Conservation (phyloP, 129 eudicot species). For the Artemisia tridentata region DNA sequence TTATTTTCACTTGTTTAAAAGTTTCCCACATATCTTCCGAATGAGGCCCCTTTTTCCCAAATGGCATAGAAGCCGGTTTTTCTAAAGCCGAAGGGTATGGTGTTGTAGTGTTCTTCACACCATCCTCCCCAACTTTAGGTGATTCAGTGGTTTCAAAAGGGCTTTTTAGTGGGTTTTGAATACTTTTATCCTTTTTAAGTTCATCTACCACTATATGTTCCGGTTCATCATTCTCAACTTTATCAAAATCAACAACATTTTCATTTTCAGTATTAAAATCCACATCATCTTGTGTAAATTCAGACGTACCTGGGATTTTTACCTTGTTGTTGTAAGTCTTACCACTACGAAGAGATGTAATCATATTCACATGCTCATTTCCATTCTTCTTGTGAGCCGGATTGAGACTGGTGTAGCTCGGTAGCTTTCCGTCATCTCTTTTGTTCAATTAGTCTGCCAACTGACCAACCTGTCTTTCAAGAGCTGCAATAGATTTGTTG, state of each 20-base stretch:
- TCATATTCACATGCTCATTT: not conserved
- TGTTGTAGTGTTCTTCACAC: not conserved
- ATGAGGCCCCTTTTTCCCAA: not conserved
- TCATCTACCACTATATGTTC: not conserved
- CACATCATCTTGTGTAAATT: not conserved
- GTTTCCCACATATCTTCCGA: no score
- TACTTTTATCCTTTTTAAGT: not conserved
- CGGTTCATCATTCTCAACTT: not conserved
- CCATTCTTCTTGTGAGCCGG: not conserved
- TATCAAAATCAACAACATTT: not conserved
- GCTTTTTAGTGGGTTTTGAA: not conserved
- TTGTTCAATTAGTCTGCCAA: not conserved
- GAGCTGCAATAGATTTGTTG: not conserved
- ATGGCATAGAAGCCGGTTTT: not conserved
- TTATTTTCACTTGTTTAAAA: no score
- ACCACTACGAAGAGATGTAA: not conserved
- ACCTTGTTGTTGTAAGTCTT: not conserved
- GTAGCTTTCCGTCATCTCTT: not conserved
- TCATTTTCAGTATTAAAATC: not conserved
- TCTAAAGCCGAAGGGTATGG: not conserved
- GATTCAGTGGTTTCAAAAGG: not conserved
- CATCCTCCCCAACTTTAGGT: not conserved
- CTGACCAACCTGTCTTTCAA: not conserved
- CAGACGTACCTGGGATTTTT: not conserved
- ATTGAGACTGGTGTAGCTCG: not conserved